These are phyloP conservation scores for Cystobasidium sp. DNA, from an alignment of 1,284 basidiomycete species.

Conservation along the genomic window DNA sequence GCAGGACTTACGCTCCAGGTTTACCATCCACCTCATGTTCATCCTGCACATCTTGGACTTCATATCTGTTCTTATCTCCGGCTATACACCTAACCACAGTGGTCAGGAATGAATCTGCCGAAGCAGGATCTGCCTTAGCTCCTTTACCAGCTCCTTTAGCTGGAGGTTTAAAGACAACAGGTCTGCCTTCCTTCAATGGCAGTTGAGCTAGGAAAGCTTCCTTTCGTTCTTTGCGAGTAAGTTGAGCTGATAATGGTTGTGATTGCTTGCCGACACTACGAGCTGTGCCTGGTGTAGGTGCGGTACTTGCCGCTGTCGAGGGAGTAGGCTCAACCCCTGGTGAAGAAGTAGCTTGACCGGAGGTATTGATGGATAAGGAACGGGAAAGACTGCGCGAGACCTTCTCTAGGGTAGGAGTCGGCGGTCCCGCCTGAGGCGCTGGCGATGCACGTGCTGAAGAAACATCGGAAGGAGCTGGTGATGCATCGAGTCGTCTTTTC, in stretches of 20 bases:
- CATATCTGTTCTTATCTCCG: conserved; percentile 57
- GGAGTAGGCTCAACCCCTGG: conserved; percentile 5
- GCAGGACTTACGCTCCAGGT: conserved; percentile 33
- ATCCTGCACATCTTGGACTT: conserved; percentile 51
- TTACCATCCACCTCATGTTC: conserved; percentile 39
- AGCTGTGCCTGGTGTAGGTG: conserved; percentile 3
- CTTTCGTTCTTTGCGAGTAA: conserved; percentile 12
- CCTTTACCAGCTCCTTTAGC: conserved; percentile 50
- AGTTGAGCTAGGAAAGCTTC: conserved; percentile 53
- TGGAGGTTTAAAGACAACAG: conserved; percentile 57
- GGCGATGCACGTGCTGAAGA: conserved; percentile 37
- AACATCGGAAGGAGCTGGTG: conserved; percentile 21
- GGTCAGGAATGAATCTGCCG: conserved; percentile 59
- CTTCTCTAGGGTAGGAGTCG: neutral
- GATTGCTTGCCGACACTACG: conserved; percentile 1
- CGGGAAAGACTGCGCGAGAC: conserved; percentile 11
- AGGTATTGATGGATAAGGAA: conserved; percentile 19
- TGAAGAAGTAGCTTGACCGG: neutral
- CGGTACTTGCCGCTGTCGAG: neutral
- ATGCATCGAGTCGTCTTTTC: conserved; percentile 38
- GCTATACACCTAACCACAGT: conserved; percentile 56
- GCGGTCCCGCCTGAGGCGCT: conserved; percentile 12
- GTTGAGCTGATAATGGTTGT: conserved; percentile 12
- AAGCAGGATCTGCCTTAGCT: conserved; percentile 41
- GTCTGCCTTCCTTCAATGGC: conserved; percentile 58